A percentile compares a stretch with the other conserved stretches of the same genome.
Evolutionary conservation across 1,139 yeast genomes (phyloP).

Genomic region (Yamadazyma trypodendri): DNA sequence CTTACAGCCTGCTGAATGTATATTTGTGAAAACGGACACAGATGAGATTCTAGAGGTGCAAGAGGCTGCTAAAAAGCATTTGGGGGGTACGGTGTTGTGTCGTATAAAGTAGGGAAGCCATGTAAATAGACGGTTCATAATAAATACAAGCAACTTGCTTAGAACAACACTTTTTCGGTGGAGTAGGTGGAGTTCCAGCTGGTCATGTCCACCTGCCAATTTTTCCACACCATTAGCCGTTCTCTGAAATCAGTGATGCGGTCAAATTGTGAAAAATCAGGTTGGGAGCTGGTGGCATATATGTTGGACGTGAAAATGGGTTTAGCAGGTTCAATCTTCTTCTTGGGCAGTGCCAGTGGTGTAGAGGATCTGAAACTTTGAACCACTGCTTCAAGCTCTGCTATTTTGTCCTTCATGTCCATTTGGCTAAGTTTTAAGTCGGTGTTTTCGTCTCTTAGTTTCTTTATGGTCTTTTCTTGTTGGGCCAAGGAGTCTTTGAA

Average conservation of each 20-base stretch:
- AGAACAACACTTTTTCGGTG: slow-evolving; percentile 25
- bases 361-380: slow-evolving; percentile 15
- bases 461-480: slow-evolving; percentile 38
- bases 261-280: slow-evolving; percentile 22
- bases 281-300: slow-evolving; percentile 34
- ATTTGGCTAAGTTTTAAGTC: slow-evolving; percentile 43
- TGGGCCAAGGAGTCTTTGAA: slow-evolving; percentile 24
- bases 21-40: slow-evolving; percentile 57
- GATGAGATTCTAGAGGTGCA: slow-evolving; percentile 68
- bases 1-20: slow-evolving; percentile 85
- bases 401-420: slow-evolving; percentile 43
- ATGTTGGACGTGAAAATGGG: slow-evolving; percentile 36
- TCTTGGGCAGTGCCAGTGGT: slow-evolving; percentile 6
- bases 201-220: slow-evolving; percentile 87
- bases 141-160: neutral
- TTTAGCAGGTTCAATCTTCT: slow-evolving; percentile 28
- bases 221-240: slow-evolving; percentile 61
- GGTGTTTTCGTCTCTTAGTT: slow-evolving; percentile 44
- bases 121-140: slow-evolving; percentile 1
- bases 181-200: slow-evolving; percentile 53
- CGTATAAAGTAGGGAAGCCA: slow-evolving; percentile 55
- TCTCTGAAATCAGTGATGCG: slow-evolving; percentile 39
- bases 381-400: slow-evolving; percentile 25
- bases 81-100: slow-evolving; percentile 79
- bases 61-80: slow-evolving; percentile 76